Percentiles rank a stretch among this genome's conserved stretches.
These are phyloP conservation scores for Hypoxylon fragiforme DNA, from an alignment of 495 filamentous ascomycete genomes.

Conservation along the genomic window DNA sequence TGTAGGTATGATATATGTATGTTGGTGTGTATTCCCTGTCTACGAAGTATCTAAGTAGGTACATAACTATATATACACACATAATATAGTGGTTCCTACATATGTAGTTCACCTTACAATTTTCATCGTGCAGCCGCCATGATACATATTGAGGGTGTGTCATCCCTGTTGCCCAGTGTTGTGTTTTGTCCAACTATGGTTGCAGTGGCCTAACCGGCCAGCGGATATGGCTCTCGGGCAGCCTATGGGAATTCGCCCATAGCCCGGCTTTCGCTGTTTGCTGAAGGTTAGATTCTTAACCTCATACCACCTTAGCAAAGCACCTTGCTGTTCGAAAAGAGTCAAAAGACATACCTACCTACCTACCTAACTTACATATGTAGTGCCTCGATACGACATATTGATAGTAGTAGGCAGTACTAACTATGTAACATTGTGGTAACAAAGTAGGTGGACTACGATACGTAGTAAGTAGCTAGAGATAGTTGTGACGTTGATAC, in stretches of 20 bases:
- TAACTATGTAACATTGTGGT: too few species aligned
- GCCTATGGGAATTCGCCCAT: slow-evolving; percentile 26
- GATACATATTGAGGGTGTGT: slow-evolving; percentile 2
- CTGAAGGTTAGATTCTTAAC: slow-evolving; percentile 15
- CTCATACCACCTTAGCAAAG: slow-evolving; percentile 1
- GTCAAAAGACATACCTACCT: slow-evolving; percentile 2
- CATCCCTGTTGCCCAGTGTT: background rate
- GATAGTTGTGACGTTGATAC: background rate
- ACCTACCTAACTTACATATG: background rate
- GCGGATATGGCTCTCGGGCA: slow-evolving; percentile 2
- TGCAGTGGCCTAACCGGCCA: slow-evolving; percentile 6
- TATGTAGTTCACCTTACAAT: too few species aligned
- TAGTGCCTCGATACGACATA: background rate
- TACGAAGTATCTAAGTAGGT: too few species aligned
- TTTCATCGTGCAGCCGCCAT: too few species aligned
- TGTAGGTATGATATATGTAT: background rate
- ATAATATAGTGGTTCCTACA: too few species aligned
- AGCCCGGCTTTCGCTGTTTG: slow-evolving; percentile 5
- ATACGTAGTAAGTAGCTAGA: background rate
- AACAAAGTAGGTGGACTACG: slow-evolving; percentile 11
- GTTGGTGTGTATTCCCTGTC: background rate
- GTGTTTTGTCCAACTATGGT: slow-evolving; percentile 10
- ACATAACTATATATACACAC: too few species aligned
- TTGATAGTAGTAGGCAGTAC: slow-evolving; percentile 16
- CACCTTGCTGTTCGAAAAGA: too few species aligned